Evolutionary conservation across 768 basidiomycete species (phyloP), one percentile per base, ranked within the genome.

Genomic region (Cyclocybe cylindracea): DNA sequence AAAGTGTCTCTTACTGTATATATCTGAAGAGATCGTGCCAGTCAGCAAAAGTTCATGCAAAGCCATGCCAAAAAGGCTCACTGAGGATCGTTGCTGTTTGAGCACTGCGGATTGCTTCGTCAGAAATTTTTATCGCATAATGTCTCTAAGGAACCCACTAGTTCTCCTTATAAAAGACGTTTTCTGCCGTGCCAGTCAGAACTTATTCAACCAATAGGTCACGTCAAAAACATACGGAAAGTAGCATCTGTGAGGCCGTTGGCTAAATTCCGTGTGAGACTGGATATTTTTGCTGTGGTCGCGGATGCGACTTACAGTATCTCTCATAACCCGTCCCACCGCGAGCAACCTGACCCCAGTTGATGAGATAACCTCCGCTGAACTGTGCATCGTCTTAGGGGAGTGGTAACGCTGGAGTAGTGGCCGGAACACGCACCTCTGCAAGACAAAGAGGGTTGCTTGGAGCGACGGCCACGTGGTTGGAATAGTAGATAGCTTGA

Each of bases 71-170:
- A 29, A 2, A 36, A 16, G 8, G 64, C 75, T 36, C 44, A 80
- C 78, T 80, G 9, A 80, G 57, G n/a, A 80, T 77, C 0, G 77
- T 79, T n/a, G 78, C 62, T 5, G 76, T 78, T 57, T 80, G 78
- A 6, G 73, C 69, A 61, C 73, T 73, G 51, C 9, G 24, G 24
- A 39, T 49, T 16, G 33, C 10, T 16, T 48, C 13, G 43, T 53
- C 13, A 46, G 29, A 39, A 7, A 1, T 2, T 4, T 36, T 32
- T 5, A 8, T 41, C 11, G n/a, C 13, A 4, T 8, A n/a, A 16
- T 37, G 37, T 31, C 4, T 14, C 18, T 4, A n/a, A 13, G 35
- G 2, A 7, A 59, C 74, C 48, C 57, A 78, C 78, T 79, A 80
- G 44, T 70, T 74, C 49, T 80, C 78, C 59, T 79, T 79, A 61